Evolutionary conservation across 305 asterid species (phyloP), one percentile per base, ranked within the genome.

Genomic region (Plantago lanceolata): DNA sequence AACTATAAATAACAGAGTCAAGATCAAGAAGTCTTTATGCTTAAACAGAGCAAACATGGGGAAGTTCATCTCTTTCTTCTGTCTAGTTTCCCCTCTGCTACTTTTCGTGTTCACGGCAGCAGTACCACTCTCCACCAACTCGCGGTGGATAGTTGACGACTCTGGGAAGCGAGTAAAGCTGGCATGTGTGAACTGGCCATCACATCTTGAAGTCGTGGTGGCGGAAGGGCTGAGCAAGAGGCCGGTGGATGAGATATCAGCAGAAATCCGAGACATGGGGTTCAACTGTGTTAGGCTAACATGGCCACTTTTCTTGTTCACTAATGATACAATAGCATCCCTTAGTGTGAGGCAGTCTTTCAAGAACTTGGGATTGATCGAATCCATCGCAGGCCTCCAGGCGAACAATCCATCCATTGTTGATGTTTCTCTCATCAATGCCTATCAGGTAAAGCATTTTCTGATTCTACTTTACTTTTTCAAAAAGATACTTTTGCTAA

Each of bases 141-240:
- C 94, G 0, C 81, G 97, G 74, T 93, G 99, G 99, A 76, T 89
- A 9, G 92, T 93, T 20, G 79, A 87, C 29, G 84, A 69, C 44
- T 60, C 83, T 12, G 97, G 96, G 19, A 76, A 66, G 11, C 83
- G 99, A 1, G 92, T 87, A 15, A 93, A 93, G 84, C 83, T 93
- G 33, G 74, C 92, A 19, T 93, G 99, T 56, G 86, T 87, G 19
- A 93, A 85, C 62, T 93, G 99, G 99, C 95, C 87, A 66, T 28
- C 96, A 6, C 99, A 93, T 67, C 87, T 93, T 16, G 99, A 93
- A 3, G 90, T 61, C 63, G 73, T 72, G 86, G 91, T 93, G 86
- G 95, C 99, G 2, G 99, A 93, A 59, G 99, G 99, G 71, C 82
- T 93, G 49, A 89, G 94, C 80, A 85, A 89, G 70, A 92, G 76